Conservation (phyloP, 768 basidiomycete species). For the Rubroboletus satanas region DNA sequence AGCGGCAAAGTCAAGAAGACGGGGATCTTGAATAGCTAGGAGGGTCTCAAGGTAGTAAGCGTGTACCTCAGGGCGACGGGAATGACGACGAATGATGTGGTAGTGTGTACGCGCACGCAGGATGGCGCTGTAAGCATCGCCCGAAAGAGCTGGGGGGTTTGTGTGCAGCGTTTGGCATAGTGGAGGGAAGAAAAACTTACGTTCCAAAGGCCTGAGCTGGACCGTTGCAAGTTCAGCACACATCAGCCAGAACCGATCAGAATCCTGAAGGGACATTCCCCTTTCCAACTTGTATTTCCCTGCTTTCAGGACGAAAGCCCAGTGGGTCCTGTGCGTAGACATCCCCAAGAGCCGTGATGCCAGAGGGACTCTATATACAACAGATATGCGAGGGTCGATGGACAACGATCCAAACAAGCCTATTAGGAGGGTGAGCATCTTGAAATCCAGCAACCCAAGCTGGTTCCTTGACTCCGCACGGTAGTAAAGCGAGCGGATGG, state of each 20-base stretch:
- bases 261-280: conserved; percentile 32
- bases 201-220: conserved; percentile 1
- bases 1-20: conserved; percentile 32
- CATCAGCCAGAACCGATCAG: conserved; percentile 67
- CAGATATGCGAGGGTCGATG: conserved; percentile 24
- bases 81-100: conserved; percentile 34
- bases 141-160: conserved; percentile 10
- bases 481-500: conserved; percentile 39
- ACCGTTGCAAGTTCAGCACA: conserved; percentile 38
- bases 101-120: conserved; percentile 41
- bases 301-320: conserved; percentile 47
- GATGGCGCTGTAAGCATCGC: conserved; percentile 13
- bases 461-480: conserved; percentile 33
- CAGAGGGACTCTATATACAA: conserved; percentile 29
- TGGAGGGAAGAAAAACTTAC: conserved; percentile 13
- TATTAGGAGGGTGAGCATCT: conserved; percentile 41
- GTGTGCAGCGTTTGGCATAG: conserved; percentile 4
- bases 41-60: conserved; percentile 44
- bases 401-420: conserved; percentile 51
- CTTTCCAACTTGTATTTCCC: conserved; percentile 41
- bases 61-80: conserved; percentile 42
- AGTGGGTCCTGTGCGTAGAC: conserved; percentile 34
- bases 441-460: conserved; percentile 33
- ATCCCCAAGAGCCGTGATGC: conserved; percentile 26
- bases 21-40: conserved; percentile 26